Conservation (phyloP, 202 grass and related monocot species). For the Thinopyrum obtusiflorum region DNA sequence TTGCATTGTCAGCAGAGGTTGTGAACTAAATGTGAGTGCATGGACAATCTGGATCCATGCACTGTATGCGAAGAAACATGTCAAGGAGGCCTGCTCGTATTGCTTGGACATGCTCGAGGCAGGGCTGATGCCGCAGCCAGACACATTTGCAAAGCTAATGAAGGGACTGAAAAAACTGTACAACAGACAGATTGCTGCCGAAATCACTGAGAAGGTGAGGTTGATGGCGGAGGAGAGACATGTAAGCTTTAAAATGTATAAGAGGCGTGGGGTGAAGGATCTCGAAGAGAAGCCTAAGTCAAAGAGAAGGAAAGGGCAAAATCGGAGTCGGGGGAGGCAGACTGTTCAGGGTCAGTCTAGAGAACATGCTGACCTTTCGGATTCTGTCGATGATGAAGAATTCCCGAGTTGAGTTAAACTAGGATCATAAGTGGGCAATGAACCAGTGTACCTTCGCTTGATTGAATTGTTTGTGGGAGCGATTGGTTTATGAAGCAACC, state of each 20-base stretch:
- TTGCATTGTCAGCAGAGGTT: constrained; percentile 68
- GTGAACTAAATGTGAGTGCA: constrained; percentile 79
- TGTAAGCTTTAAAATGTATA: constrained; percentile 93
- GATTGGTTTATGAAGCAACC: neutral
- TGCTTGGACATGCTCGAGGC: constrained; percentile 92
- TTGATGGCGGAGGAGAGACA: constrained; percentile 86
- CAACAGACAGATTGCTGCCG: constrained; percentile 75
- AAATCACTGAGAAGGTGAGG: constrained; percentile 90
- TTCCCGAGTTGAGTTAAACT: constrained; percentile 27
- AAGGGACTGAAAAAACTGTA: constrained; percentile 87
- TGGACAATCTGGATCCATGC: constrained; percentile 99
- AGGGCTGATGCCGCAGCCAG: constrained; percentile 83
- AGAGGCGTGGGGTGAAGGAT: constrained; percentile 81
- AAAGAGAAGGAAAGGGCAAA: constrained; percentile 58
- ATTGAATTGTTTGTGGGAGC: neutral
- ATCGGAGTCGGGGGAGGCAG: neutral
- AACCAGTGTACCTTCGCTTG: neutral
- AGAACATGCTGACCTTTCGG: constrained; percentile 3
- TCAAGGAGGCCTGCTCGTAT: constrained; percentile 86
- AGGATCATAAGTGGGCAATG: neutral
- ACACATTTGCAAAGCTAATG: constrained; percentile 91
- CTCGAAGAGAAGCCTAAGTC: constrained; percentile 65
- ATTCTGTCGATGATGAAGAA: constrained; percentile 41
- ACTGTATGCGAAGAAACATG: constrained; percentile 61
- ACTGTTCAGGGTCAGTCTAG: constrained; percentile 11